phyloP scores from a whole-genome alignment of 768 basidiomycete species.

The Hebeloma cylindrosporum region DNA sequence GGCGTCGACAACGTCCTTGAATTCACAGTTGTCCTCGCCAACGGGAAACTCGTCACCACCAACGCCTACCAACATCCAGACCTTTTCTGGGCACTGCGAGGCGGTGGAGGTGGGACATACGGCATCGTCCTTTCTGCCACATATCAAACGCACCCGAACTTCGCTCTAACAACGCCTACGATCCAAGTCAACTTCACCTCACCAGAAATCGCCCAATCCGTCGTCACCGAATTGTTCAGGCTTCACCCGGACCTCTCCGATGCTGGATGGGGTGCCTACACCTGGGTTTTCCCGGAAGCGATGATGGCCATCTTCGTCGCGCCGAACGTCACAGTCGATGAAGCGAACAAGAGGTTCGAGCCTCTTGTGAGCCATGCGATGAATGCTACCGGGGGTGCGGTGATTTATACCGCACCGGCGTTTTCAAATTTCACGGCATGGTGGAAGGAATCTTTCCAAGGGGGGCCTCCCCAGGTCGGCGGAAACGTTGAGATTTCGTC shows the following conservation, averaged over 20 bases:
- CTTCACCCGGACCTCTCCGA: constrained; percentile 38
- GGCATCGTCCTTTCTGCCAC: constrained; percentile 49
- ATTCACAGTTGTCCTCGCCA: constrained; percentile 43
- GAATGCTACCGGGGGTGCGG: constrained; percentile 23
- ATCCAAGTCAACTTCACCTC: constrained; percentile 34
- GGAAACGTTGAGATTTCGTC: constrained; percentile 29
- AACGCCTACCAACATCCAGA: constrained; percentile 43
- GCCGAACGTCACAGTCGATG: constrained; percentile 36
- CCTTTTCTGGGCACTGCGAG: constrained; percentile 55
- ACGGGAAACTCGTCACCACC: constrained; percentile 37
- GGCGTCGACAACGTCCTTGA: constrained; percentile 50
- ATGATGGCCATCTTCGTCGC: constrained; percentile 28
- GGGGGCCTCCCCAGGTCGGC: constrained; percentile 19
- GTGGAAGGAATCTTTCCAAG: constrained; percentile 12
- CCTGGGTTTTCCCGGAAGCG: constrained; percentile 14
- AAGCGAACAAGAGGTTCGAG: constrained; percentile 33
- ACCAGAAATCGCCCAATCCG: constrained; percentile 24
- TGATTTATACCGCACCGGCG: constrained; percentile 9
- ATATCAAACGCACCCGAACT: constrained; percentile 40
- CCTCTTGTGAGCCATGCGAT: constrained; percentile 32
- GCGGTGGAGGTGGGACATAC: constrained; percentile 50
- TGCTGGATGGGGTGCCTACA: constrained; percentile 46
- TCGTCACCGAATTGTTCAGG: constrained; percentile 36
- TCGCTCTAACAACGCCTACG: constrained; percentile 30
- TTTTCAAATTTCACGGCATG: constrained; percentile 28